Evolutionary conservation across 495 filamentous ascomycete species (phyloP).

Genomic region (Hypoxylon subgilvum): DNA sequence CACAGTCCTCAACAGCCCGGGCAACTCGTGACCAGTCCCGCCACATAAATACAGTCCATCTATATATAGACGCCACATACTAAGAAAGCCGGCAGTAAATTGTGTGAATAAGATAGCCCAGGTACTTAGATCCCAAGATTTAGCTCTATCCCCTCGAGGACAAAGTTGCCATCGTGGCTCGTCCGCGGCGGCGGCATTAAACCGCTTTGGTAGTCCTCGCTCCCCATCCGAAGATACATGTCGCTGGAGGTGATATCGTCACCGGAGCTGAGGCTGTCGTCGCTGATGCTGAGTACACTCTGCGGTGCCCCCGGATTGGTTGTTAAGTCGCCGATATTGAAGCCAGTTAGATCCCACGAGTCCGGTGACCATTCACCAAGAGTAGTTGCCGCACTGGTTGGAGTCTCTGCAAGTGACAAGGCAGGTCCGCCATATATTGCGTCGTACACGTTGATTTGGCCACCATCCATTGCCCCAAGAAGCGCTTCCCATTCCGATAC

Average conservation of each 20-base stretch:
- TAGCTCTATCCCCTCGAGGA: slow-evolving; percentile 53
- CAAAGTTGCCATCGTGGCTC: slow-evolving; percentile 42
- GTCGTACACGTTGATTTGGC: slow-evolving; percentile 79
- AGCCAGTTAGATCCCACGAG: slow-evolving; percentile 58
- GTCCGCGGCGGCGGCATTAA: slow-evolving; percentile 37
- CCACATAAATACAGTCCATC: slow-evolving; percentile 12
- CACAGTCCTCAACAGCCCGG: slow-evolving; percentile 5
- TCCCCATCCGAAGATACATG: slow-evolving; percentile 44
- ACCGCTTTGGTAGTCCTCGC: slow-evolving; percentile 42
- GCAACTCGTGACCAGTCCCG: slow-evolving; percentile 8
- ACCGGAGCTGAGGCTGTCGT: slow-evolving; percentile 71
- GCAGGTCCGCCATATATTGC: slow-evolving; percentile 78
- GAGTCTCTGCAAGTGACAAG: slow-evolving; percentile 48
- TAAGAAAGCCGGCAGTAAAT: slow-evolving; percentile 12
- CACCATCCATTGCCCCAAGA: slow-evolving; percentile 76
- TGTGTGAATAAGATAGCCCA: background rate
- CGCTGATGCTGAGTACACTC: slow-evolving; percentile 76
- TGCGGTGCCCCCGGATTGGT: slow-evolving; percentile 56
- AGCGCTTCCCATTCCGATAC: slow-evolving; percentile 80
- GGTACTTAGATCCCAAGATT: slow-evolving; percentile 46
- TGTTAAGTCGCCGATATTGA: slow-evolving; percentile 54
- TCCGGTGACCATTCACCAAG: slow-evolving; percentile 59
- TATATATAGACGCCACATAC: slow-evolving; percentile 29
- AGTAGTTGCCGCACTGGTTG: slow-evolving; percentile 38
- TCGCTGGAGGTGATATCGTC: slow-evolving; percentile 52